Base-by-base conservation (phyloP, 805 yeast genomes). In the Candida namnaoensis region DNA sequence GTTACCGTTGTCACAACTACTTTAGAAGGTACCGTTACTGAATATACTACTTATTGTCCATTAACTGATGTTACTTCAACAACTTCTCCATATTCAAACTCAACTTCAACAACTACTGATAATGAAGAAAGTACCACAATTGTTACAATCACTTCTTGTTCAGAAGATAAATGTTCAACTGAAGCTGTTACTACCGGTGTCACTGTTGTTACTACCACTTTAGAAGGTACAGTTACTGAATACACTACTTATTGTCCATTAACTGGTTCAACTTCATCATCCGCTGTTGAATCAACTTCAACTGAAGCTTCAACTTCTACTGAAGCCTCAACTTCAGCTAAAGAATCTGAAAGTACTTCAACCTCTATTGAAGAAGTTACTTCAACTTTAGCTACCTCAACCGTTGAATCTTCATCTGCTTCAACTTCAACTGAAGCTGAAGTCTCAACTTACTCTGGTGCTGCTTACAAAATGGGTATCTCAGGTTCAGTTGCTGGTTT, bases 31-130 rank as follows among this genome's bases (percentile, higher is more conserved):
- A 28, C 32, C 14, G 44, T 43, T 8, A 30, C 33, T 30, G 33
- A 30, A 13, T 30, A 30, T 13, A 30, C 33, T 11, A 33, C 40
- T 25, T 37, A 36, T 40, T 40, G 37, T 23, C 43, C 43, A 25
- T 32, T 40, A 27, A 7, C 34, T 12, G 26, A 65, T 53, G 7
- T 8, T 26, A 30, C n/a, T 11, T 11, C 33, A 30, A 8, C 33
- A n/a, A n/a, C n/a, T n/a, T n/a, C n/a, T n/a, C n/a, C n/a, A n/a
- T n/a, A n/a, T 8, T 9, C n/a, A 30, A 12, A 63, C 23, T 51
- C 60, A 35, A 61, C 64, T 28, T 65, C 69, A 32, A 56, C 56
- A 34, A 61, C 66, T 35, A 19, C 19, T 19, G 49, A 51, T 25
- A 42, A 51, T 19, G 19, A 19, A 19, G 19, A 19, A 19, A 19